Conservation (phyloP, 1,284 basidiomycete genomes). For the Coniferiporia weirii region DNA sequence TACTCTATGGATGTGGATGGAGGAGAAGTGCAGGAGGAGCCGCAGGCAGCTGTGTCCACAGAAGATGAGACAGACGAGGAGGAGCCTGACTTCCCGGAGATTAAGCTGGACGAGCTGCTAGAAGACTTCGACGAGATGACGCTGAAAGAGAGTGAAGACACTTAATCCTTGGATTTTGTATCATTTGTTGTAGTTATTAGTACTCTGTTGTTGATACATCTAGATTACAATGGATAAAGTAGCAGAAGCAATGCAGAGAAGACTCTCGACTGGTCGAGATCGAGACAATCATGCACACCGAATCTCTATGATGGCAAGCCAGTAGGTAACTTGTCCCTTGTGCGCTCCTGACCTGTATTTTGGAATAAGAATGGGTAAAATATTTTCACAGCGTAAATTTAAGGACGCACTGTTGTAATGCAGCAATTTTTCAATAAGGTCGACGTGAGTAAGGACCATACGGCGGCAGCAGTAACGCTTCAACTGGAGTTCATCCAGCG, state of each 20-base stretch:
- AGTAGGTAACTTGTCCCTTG: conserved; percentile 2
- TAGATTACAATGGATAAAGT: background rate
- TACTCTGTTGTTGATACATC: background rate
- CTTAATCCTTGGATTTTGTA: background rate
- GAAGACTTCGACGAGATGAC: conserved; percentile 91
- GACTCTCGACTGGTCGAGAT: background rate
- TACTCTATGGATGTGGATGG: conserved; percentile 76
- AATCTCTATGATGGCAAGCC: background rate
- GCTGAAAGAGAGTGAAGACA: conserved; percentile 35
- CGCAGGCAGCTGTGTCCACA: conserved; percentile 14
- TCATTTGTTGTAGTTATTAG: background rate
- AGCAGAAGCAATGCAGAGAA: background rate
- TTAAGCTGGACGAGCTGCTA: conserved; percentile 82
- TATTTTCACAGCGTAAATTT: background rate
- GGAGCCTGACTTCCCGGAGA: conserved; percentile 90
- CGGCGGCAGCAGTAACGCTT: conserved; percentile 95
- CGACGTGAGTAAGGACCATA: conserved; percentile 97
- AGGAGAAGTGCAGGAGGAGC: conserved; percentile 23
- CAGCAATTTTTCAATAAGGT: conserved; percentile 92
- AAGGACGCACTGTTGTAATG: conserved; percentile 87
- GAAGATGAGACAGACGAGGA: conserved; percentile 49
- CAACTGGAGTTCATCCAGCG: conserved; percentile 85
- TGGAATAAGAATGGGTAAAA: background rate
- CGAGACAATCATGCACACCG: background rate
- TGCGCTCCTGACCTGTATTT: conserved; percentile 3